Base-by-base conservation (phyloP, 768 basidiomycete genomes). In the Suillus bovinus region DNA sequence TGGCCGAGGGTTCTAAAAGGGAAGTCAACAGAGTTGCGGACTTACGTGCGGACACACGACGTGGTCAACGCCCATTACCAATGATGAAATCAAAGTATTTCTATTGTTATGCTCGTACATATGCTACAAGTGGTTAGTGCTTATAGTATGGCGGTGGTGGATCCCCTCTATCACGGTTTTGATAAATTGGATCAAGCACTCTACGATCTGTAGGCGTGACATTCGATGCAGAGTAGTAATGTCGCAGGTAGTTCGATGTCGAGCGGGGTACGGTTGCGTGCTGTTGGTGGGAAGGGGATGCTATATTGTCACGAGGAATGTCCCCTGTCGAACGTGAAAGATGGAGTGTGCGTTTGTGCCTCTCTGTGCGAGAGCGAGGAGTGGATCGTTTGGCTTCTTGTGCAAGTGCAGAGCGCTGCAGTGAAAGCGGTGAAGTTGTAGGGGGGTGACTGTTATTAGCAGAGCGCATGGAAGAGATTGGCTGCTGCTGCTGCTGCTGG, bases 81-180 rank as follows among this genome's bases (percentile, higher is more conserved):
- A 54, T n/a, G 38, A 61, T 36, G 7, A 53, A 38, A 56, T 24
- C 24, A 39, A 39, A n/a, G 27, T 56, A 6, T 41, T 55, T 34
- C 39, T 24, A 53, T n/a, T 14, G 24, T 24, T 14, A 54, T 52
- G 11, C 9, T 22, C 47, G 46, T 55, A 44, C 49, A 10, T 34
- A 34, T 8, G 27, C 56, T 58, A 56, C 46, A 2, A 47, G 14
- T 9, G 33, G 33, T 34, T 10, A 34, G 31, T 66, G 36, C 42
- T 64, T 66, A 61, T 68, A 66, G 55, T 73, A 74, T 9, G 72
- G 72, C 17, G 72, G 72, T 1, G 72, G 72, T 22, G 66, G 42
- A 41, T 73, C 73, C 5, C 61, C 65, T 2, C 64, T 66, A 61
- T 70, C 66, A 33, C 55, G 66, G 58, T 70, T 68, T 60, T 72